Percentiles rank a stretch among this genome's conserved stretches.
These are phyloP conservation scores for Pythium brassicae DNA, from an alignment of 352 stramenopile species.

Conservation along the genomic window DNA sequence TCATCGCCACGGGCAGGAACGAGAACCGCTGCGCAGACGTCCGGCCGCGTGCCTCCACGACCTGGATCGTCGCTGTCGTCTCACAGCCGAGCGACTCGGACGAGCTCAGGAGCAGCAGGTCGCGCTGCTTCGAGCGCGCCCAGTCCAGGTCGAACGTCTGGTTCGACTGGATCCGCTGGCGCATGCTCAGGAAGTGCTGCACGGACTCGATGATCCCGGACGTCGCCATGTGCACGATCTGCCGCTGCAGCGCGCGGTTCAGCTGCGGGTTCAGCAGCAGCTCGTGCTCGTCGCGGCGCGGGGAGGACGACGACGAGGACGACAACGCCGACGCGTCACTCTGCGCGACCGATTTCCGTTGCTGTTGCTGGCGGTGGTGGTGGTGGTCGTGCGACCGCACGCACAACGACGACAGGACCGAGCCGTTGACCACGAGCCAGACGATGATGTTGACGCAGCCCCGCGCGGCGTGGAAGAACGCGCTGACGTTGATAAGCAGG, in stretches of 20 bases:
- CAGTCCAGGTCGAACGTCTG: slow-evolving; percentile 82
- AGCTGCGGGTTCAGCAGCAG: slow-evolving; percentile 76
- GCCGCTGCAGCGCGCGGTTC: slow-evolving; percentile 73
- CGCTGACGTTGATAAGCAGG: slow-evolving; percentile 66
- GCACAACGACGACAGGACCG: slow-evolving; percentile 45
- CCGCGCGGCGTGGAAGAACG: slow-evolving; percentile 74
- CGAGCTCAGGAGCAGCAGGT: slow-evolving; percentile 40
- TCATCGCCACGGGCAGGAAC: slow-evolving; percentile 66
- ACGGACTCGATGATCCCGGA: slow-evolving; percentile 86
- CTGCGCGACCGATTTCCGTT: neutral
- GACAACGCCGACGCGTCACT: slow-evolving; percentile 8
- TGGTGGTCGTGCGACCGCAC: neutral
- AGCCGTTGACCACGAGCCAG: slow-evolving; percentile 77
- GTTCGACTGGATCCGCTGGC: slow-evolving; percentile 64
- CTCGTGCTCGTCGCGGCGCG: slow-evolving; percentile 29
- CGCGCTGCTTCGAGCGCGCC: slow-evolving; percentile 57
- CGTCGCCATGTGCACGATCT: slow-evolving; percentile 90
- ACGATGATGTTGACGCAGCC: slow-evolving; percentile 84
- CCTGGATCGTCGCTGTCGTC: slow-evolving; percentile 55
- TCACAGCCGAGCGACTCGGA: slow-evolving; percentile 33
- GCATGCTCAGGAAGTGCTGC: slow-evolving; percentile 70
- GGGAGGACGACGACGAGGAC: slow-evolving; percentile 1
- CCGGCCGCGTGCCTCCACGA: slow-evolving; percentile 53
- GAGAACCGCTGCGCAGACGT: slow-evolving; percentile 40
- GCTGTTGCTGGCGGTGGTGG: neutral